phyloP scores from a whole-genome alignment of 2,329 filamentous ascomycete genomes.

The Neopestalotiopsis clavispora region DNA sequence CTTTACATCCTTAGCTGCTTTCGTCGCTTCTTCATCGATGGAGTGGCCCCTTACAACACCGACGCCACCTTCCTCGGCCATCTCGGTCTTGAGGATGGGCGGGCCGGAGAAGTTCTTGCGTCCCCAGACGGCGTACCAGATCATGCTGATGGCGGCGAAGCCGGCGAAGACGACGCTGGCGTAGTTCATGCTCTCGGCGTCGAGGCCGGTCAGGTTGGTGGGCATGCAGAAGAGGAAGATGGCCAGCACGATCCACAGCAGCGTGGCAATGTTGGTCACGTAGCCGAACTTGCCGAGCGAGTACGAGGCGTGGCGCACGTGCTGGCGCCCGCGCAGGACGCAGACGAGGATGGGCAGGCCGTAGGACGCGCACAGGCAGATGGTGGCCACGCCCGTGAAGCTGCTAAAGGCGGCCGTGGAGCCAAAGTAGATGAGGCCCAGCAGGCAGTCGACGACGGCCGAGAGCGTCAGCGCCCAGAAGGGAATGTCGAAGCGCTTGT shows the following conservation, averaged over 20 bases:
- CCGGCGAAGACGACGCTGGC: conserved; percentile 69
- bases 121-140: conserved; percentile 68
- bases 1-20: conserved; percentile 10
- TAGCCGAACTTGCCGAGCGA: conserved; percentile 73
- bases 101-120: conserved; percentile 69
- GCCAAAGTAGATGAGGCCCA: conserved; percentile 82
- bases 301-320: conserved; percentile 69
- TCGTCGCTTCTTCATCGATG: conserved; percentile 16
- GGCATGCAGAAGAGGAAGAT: conserved; percentile 81
- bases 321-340: conserved; percentile 67
- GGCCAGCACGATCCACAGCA: conserved; percentile 62
- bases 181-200: conserved; percentile 66
- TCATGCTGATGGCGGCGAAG: conserved; percentile 62
- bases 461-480: conserved; percentile 73
- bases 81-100: conserved; percentile 33
- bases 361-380: conserved; percentile 77
- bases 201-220: conserved; percentile 58
- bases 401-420: conserved; percentile 78
- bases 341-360: conserved; percentile 77
- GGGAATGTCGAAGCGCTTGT: conserved; percentile 70
- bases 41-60: conserved; percentile 28
- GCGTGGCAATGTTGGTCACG: conserved; percentile 68
- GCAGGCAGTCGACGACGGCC: conserved; percentile 69
- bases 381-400: conserved; percentile 81
- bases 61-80: conserved; percentile 26